A percentile compares a stretch with the other conserved stretches of the same genome.
phyloP scores from a whole-genome alignment of 352 stramenopile genomes.

The Globisporangium lucens region DNA sequence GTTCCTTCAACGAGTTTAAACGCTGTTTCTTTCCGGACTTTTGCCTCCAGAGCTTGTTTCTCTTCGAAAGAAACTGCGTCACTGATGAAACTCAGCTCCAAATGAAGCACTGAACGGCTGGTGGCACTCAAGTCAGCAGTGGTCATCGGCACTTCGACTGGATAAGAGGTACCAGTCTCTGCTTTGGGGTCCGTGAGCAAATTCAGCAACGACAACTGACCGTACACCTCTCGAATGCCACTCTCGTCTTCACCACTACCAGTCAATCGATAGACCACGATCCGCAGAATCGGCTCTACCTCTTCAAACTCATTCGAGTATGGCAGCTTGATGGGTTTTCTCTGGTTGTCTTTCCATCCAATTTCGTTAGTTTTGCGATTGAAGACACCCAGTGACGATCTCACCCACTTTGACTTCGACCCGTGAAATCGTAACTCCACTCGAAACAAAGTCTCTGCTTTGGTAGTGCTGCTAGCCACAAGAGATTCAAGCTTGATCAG shows the following conservation, averaged over 20 bases:
- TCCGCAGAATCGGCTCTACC: conserved; percentile 24
- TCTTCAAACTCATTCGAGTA: conserved; percentile 31
- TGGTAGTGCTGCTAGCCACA: background rate
- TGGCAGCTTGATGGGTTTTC: conserved; percentile 13
- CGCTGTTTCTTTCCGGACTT: conserved; percentile 18
- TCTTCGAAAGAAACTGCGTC: conserved; percentile 23
- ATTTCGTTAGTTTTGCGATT: conserved; percentile 11
- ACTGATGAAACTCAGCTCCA: conserved; percentile 23
- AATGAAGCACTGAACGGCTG: conserved; percentile 6
- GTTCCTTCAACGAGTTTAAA: conserved; percentile 39
- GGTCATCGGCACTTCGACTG: conserved; percentile 9
- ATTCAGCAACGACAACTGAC: conserved; percentile 24
- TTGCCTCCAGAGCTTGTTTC: conserved; percentile 16
- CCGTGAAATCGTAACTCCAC: conserved; percentile 9
- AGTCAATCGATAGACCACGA: conserved; percentile 25
- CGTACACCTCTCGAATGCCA: conserved; percentile 21
- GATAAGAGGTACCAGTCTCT: background rate
- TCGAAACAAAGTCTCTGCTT: conserved; percentile 2
- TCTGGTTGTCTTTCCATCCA: conserved; percentile 13
- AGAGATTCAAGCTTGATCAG: conserved; percentile 2
- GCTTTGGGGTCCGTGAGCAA: conserved; percentile 14
- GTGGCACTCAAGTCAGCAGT: conserved; percentile 1
- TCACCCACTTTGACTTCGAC: conserved; percentile 7
- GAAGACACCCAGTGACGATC: conserved; percentile 6
- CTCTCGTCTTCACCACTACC: conserved; percentile 15